Base-by-base conservation (phyloP, 495 filamentous ascomycete genomes). In the Pseudomonodictys pantanalensis region DNA sequence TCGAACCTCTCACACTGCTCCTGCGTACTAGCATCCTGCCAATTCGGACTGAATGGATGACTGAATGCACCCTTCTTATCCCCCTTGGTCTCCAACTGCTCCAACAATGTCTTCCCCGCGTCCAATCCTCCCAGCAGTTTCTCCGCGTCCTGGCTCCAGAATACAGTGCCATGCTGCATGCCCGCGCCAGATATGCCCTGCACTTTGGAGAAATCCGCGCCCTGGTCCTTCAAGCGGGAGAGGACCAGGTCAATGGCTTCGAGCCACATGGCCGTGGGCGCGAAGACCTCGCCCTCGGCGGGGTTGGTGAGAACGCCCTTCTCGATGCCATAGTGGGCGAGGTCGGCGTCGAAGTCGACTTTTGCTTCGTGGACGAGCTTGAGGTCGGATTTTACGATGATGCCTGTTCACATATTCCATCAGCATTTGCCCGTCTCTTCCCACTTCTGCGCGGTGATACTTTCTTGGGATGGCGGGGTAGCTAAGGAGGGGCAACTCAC, bases 11-110 rank as follows among this genome's bases (percentile, higher is more conserved):
- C 91, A 72, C 92, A 97, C 71, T 98, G 88, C 47, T 77, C 76
- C 76, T 96, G 91, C 0, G 93, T 97, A 72, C 90, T 95, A 43
- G 89, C 83, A 72, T 98, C 93, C 73, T 97, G 93, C 93, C 93
- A 98, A 73, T 97, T 98, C 7, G 93, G 93, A 55, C 87, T 91
- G 74, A 82, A 91, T 7, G 87, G 86, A 71, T 95, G 88, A 6
- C 90, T 88, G 69, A 98, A 95, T 0, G 87, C 90, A 1, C 72
- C 74, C 11, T 74, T 72, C 9, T 49, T 64, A 41, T 86, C 82
- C 35, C 90, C 80, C 3, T 80, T 58, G n/a, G 58, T 35, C 25
- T 59, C 65, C 20, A 76, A 56, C 57, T 74, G 68, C 47, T 72
- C 72, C 30, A 71, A 41, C 32, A 76, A 60, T 10, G 70, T 59